Evolutionary conservation across 2,329 filamentous ascomycete species (phyloP), one percentile per base, ranked within the genome.

Genomic region (Scorias spongiosa): DNA sequence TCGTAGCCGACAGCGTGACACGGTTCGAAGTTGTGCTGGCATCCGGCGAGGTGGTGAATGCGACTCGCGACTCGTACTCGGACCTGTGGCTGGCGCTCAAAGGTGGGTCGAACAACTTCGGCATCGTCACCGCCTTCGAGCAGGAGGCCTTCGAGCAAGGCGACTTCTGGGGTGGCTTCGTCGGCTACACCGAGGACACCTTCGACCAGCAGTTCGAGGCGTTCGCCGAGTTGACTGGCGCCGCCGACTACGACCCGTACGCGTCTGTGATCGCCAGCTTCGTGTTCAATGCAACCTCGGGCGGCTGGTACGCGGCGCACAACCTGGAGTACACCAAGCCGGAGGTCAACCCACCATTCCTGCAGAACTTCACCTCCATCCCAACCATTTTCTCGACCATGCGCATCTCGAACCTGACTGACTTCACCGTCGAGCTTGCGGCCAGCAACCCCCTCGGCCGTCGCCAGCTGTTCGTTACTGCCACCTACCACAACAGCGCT

Each of bases 1-100:
- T 68, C 57, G 69, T 64, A 18, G 66, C 66, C 44, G 72, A 40
- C 38, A 64, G 66, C 45, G 60, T 74, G 7, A 60, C 52, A 0
- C 54, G 57, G 1, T 59, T 54, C 10, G 54, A 53, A 2, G 52
- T 69, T 0, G 63, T 67, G 2, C 54, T 67, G 7, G 63, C 66
- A 1, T 55, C 61, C 38, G 66, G 66, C 0, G 46, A 47, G 5
- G 49, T 65, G 15, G 56, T 66, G 14, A 62, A 52, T 2, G 60
- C 60, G 1, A 71, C 67, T 1, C 54, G 59, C 4, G 53, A 54
- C 0, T 61, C 70, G 46, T 64, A 76, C 36, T 29, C 55, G 0
- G 68, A 72, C 43, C 57, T 72, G 2, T 72, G 69, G 51, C 69
- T 64, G 62, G 67, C 64, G 17, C 46, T 70, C 18, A 59, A 62